Evolutionary conservation across 345 rosid genomes (phyloP).

Genomic region (Mangifera indica): DNA sequence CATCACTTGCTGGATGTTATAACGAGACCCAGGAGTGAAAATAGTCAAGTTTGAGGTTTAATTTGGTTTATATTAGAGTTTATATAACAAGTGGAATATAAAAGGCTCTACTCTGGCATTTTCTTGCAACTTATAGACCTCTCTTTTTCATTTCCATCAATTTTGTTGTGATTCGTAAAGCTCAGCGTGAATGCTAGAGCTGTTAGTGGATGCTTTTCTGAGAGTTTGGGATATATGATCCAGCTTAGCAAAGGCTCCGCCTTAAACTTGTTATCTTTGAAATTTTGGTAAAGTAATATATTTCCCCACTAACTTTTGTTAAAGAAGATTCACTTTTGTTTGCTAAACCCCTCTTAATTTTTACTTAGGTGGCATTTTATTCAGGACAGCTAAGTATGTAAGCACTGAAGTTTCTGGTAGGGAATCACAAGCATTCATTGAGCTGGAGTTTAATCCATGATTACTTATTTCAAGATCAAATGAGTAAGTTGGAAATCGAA

Average conservation of each 20-base stretch:
- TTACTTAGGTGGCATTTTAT: too few relatives aligned
- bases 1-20: neutral
- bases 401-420: too few relatives aligned
- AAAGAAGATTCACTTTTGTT: neutral
- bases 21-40: neutral
- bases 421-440: too few relatives aligned
- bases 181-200: neutral
- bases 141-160: neutral
- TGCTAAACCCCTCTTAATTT: neutral
- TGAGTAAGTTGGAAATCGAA: too few relatives aligned
- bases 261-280: neutral
- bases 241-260: neutral
- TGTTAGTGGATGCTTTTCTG: neutral
- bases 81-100: neutral
- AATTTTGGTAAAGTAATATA: neutral
- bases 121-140: too few relatives aligned
- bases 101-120: neutral
- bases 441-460: too few relatives aligned
- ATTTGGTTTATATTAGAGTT: neutral
- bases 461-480: too few relatives aligned
- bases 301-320: neutral
- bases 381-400: neutral
- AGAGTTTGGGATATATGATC: slow-evolving; percentile 24
- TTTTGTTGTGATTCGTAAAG: neutral
- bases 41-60: neutral